Conservation (phyloP, 495 filamentous ascomycete species). For the Tuber melanosporum region DNA sequence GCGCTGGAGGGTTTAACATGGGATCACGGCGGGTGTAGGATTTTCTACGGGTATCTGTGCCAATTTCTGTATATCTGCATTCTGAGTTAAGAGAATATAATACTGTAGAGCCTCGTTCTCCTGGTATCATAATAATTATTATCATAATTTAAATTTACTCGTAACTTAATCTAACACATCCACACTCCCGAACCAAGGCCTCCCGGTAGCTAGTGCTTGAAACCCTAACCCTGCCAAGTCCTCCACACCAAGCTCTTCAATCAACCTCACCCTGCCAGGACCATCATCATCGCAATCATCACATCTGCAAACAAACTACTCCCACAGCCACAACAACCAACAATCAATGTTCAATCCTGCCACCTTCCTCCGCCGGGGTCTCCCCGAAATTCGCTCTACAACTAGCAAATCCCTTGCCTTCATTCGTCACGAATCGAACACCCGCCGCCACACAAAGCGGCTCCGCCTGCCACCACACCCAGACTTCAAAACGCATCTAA, state of each 20-base stretch:
- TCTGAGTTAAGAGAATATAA: not conserved
- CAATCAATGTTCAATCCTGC: constrained; percentile 29
- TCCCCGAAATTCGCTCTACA: constrained; percentile 3
- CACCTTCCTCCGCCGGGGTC: constrained; percentile 13
- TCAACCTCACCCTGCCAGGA: constrained; percentile 8
- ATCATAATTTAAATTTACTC: too few species aligned
- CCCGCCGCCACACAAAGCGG: constrained; percentile 36
- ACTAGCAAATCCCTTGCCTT: constrained; percentile 4
- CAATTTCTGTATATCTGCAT: not conserved
- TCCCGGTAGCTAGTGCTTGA: not conserved
- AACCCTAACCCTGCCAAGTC: constrained; percentile 34
- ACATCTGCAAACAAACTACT: not conserved
- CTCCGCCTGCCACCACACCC: constrained; percentile 34
- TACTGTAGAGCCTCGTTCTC: not conserved
- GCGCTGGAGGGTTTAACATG: not conserved
- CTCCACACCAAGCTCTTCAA: not conserved
- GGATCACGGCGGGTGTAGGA: not conserved
- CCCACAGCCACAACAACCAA: not conserved
- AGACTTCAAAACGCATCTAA: constrained; percentile 54
- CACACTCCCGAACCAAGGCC: not conserved
- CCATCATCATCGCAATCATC: not conserved
- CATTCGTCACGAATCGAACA: constrained; percentile 29
- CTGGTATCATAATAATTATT: too few species aligned
- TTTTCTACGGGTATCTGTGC: not conserved
- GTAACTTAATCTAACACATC: not conserved